phyloP scores from a whole-genome alignment of 129 eudicot genomes.

The Helichrysum umbraculigerum region DNA sequence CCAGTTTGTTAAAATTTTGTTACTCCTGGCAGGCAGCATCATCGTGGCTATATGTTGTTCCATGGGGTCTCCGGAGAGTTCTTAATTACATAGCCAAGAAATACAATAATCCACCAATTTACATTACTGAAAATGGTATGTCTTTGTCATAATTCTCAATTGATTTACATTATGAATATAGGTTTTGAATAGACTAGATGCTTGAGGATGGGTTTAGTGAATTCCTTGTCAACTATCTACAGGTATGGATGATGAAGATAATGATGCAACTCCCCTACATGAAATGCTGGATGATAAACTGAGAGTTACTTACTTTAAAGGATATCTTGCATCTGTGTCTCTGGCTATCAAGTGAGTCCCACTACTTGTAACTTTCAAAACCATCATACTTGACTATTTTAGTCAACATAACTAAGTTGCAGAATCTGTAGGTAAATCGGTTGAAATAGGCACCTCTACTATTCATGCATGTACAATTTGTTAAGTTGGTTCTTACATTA shows the following conservation, averaged over 20 bases:
- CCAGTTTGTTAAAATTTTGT: conserved; percentile 13
- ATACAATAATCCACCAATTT: conserved; percentile 65
- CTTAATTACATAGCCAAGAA: conserved; percentile 51
- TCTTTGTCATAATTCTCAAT: neutral
- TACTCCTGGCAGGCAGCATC: conserved; percentile 73
- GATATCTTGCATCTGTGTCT: conserved; percentile 62
- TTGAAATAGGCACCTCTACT: neutral
- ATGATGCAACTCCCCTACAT: conserved; percentile 45
- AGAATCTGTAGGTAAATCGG: neutral
- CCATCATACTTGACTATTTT: neutral
- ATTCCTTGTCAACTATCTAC: neutral
- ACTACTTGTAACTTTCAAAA: neutral
- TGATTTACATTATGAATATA: neutral
- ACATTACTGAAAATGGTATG: conserved; percentile 78
- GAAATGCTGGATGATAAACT: conserved; percentile 76
- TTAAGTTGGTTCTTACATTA: neutral
- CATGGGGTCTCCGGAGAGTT: conserved; percentile 72
- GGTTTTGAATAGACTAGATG: conserved; percentile 5
- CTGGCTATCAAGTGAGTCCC: conserved; percentile 59
- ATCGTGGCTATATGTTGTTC: conserved; percentile 83
- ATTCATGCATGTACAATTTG: neutral
- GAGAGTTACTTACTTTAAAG: conserved; percentile 67
- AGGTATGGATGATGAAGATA: conserved; percentile 87
- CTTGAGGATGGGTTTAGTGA: neutral
- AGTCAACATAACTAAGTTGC: neutral